Base-by-base conservation (phyloP, 2,329 filamentous ascomycete genomes). In the Sporothrix luriei region DNA sequence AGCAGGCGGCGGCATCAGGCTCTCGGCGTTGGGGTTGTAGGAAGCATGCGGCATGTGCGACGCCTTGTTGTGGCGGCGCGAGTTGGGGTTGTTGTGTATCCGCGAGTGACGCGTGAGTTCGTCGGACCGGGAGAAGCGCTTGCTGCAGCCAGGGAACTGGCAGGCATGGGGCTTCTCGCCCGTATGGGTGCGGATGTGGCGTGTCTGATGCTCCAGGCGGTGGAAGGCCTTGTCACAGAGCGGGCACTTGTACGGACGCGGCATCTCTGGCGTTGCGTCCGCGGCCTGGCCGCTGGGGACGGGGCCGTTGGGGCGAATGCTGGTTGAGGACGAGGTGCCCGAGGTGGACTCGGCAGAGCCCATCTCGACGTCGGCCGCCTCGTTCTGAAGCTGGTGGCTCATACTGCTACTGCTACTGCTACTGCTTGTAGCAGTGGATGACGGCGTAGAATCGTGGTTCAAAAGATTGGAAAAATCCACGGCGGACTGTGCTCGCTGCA, bases 11-110 rank as follows among this genome's bases (percentile, higher is more conserved):
- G 89, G 86, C 88, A 96, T 94, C 87, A 93, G 91, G 74, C 82
- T 84, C 80, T 89, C 80, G 79, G 82, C 80, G 72, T 82, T 81
- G 75, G 85, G 79, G 69, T 82, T 80, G 68, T 81, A 80, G 73
- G 82, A 77, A 49, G 77, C 76, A 71, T 83, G 79, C 69, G 82
- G 80, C 69, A 83, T 80, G 43, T 76, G 75, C 74, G 85, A 83
- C 38, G 80, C 88, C 84, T 97, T 97, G 85, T 97, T 96, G 74
- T 93, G 94, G 77, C 94, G 86, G 78, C 95, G 87, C 70, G 94
- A 97, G 85, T 98, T 98, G 71, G 95, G 94, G 82, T 98, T 99
- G 88, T 92, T 97, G 87, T 99, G 94, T 83, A 99, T 99, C 79
- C 94, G 88, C 78, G 94, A 97, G 82, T 99, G 94, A 72, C 94